Conservation (phyloP, 176 grass and related monocot species). For the Avena insularis region DNA sequence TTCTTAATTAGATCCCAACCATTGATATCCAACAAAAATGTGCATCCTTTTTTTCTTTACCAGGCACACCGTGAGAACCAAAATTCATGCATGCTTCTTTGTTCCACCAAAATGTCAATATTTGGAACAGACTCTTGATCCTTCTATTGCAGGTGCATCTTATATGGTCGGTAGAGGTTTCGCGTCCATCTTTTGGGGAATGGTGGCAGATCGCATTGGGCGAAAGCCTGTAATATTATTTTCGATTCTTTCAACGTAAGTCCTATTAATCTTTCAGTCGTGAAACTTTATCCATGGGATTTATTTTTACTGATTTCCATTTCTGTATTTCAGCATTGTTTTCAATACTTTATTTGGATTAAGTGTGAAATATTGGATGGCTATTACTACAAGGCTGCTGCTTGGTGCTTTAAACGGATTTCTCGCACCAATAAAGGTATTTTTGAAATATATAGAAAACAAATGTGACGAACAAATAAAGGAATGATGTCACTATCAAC, state of each 20-base stretch:
- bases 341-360: conserved; percentile 78
- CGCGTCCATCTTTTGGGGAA: conserved; percentile 70
- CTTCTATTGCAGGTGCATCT: conserved; percentile 54
- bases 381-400: conserved; percentile 65
- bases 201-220: conserved; percentile 66
- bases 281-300: neutral
- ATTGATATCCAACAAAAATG: no score
- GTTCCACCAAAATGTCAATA: neutral
- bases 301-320: neutral
- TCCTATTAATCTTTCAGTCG: neutral
- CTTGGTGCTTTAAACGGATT: conserved; percentile 69
- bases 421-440: conserved; percentile 57
- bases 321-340: conserved; percentile 52
- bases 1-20: no score
- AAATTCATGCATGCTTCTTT: neutral
- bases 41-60: no score
- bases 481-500: neutral
- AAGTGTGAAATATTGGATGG: conserved; percentile 76
- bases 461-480: neutral
- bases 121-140: neutral
- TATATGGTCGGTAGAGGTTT: conserved; percentile 81
- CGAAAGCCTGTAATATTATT: conserved; percentile 74
- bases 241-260: conserved; percentile 61
- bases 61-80: no score
- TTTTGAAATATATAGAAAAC: neutral